Percentiles rank a stretch among this genome's conserved stretches.
Evolutionary conservation across 495 filamentous ascomycete genomes (phyloP).

Genomic region (Sordaria brevicollis): DNA sequence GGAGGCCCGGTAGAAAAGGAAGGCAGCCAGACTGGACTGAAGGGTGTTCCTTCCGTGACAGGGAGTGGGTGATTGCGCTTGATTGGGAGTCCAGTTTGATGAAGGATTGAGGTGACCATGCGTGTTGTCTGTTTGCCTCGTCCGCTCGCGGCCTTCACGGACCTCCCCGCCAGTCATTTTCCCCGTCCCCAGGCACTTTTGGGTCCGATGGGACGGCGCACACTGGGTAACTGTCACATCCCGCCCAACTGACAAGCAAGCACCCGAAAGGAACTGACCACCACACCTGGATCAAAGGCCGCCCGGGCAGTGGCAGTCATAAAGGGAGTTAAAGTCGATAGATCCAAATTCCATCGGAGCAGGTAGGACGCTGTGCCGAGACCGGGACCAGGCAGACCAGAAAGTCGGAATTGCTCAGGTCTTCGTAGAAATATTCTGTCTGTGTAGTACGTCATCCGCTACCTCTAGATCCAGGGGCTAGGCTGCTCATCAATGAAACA

Average conservation of each 20-base stretch:
- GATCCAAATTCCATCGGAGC: too few species aligned
- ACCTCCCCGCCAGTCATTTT: not conserved
- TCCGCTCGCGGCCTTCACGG: not conserved
- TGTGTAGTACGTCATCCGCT: not conserved
- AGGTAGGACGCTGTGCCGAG: too few species aligned
- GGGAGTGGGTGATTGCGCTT: not conserved
- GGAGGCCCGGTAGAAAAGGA: not conserved
- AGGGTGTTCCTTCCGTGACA: not conserved
- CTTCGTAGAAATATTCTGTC: too few species aligned
- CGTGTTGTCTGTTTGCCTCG: not conserved
- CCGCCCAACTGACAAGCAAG: not conserved
- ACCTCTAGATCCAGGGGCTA: not conserved
- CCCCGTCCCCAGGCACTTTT: not conserved
- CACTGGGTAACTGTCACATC: not conserved
- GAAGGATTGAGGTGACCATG: too few species aligned
- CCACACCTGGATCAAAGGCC: not conserved
- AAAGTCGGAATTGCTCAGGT: too few species aligned
- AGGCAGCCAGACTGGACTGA: not conserved
- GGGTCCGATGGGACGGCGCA: not conserved
- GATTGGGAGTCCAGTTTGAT: too few species aligned
- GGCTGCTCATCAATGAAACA: not conserved
- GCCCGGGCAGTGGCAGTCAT: too few species aligned
- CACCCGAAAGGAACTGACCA: not conserved
- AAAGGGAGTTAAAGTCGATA: too few species aligned
- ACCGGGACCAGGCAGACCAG: too few species aligned